Conservation (phyloP, 495 filamentous ascomycete species). For the Aspergillus incahuasiensis region DNA sequence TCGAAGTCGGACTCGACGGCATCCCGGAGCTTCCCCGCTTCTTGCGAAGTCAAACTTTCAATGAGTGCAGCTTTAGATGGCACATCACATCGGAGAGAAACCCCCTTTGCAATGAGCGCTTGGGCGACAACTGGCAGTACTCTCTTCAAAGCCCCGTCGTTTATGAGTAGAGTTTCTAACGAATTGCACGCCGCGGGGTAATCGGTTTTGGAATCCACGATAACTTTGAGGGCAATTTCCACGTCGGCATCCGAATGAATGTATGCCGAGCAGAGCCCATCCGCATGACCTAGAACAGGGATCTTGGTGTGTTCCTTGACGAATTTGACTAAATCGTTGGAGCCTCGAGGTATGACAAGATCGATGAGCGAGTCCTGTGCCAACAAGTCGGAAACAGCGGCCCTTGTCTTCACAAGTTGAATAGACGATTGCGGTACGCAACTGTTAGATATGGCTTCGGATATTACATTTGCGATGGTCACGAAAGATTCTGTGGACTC, state of each 20-base stretch:
- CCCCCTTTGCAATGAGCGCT: slow-evolving; percentile 69
- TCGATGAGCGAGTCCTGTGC: slow-evolving; percentile 83
- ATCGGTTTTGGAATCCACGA: slow-evolving; percentile 86
- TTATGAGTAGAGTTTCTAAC: slow-evolving; percentile 82
- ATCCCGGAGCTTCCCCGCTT: slow-evolving; percentile 52
- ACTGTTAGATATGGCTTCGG: slow-evolving; percentile 68
- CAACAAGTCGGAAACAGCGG: slow-evolving; percentile 80
- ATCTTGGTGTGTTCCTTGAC: slow-evolving; percentile 90
- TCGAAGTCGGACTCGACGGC: slow-evolving; percentile 67
- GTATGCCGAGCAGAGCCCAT: slow-evolving; percentile 89
- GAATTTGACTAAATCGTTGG: slow-evolving; percentile 86
- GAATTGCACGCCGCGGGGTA: slow-evolving; percentile 98
- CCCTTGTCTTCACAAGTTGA: slow-evolving; percentile 88
- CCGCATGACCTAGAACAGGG: slow-evolving; percentile 93
- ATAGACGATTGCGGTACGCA: slow-evolving; percentile 79
- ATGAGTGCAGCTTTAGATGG: slow-evolving; percentile 57
- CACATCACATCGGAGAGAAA: slow-evolving; percentile 78
- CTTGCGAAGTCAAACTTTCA: slow-evolving; percentile 26
- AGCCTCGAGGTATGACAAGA: slow-evolving; percentile 89
- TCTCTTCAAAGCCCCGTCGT: slow-evolving; percentile 62
- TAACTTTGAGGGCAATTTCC: slow-evolving; percentile 66
- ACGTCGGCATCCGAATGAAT: slow-evolving; percentile 74
- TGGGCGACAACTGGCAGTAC: slow-evolving; percentile 67
- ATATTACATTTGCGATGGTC: slow-evolving; percentile 82
- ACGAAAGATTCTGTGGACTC: slow-evolving; percentile 92